phyloP scores from a whole-genome alignment of 2,329 filamentous ascomycete genomes.

The Dactylella cylindrospora region DNA sequence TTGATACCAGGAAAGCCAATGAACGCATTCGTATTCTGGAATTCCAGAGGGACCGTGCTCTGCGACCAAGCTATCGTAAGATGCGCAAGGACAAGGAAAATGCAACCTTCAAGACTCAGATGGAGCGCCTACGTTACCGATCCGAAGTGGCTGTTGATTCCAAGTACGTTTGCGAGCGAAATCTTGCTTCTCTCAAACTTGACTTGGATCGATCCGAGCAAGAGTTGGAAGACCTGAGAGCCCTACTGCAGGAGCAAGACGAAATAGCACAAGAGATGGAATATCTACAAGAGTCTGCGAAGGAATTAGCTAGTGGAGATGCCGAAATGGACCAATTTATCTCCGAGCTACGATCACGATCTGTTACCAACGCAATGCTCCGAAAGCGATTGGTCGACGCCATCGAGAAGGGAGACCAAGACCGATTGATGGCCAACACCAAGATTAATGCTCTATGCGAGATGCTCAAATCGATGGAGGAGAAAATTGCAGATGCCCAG shows the following conservation, averaged over 20 bases:
- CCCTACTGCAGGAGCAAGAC: slow-evolving; percentile 77
- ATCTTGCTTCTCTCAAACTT: slow-evolving; percentile 85
- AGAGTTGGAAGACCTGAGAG: slow-evolving; percentile 81
- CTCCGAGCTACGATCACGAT: slow-evolving; percentile 51
- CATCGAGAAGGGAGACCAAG: slow-evolving; percentile 77
- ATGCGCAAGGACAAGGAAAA: slow-evolving; percentile 82
- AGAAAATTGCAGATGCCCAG: slow-evolving; percentile 78
- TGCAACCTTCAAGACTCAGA: slow-evolving; percentile 74
- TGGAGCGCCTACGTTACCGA: slow-evolving; percentile 77
- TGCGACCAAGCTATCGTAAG: slow-evolving; percentile 68
- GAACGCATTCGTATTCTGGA: slow-evolving; percentile 79
- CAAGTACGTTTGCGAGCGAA: slow-evolving; percentile 95
- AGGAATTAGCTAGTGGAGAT: slow-evolving; percentile 60
- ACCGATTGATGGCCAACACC: slow-evolving; percentile 75
- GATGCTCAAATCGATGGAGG: slow-evolving; percentile 77
- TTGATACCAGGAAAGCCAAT: slow-evolving; percentile 77
- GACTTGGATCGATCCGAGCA: slow-evolving; percentile 93
- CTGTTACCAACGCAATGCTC: slow-evolving; percentile 65
- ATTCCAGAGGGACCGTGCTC: slow-evolving; percentile 72
- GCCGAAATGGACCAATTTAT: slow-evolving; percentile 66
- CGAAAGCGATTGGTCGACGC: slow-evolving; percentile 75
- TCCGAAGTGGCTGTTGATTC: slow-evolving; percentile 93
- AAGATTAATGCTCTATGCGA: slow-evolving; percentile 83
- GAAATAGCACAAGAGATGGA: slow-evolving; percentile 46
- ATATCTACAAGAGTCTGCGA: slow-evolving; percentile 60